These are phyloP conservation scores for Pseudocercospora eumusae DNA, from an alignment of 2,329 filamentous ascomycete genomes.

Conservation along the genomic window DNA sequence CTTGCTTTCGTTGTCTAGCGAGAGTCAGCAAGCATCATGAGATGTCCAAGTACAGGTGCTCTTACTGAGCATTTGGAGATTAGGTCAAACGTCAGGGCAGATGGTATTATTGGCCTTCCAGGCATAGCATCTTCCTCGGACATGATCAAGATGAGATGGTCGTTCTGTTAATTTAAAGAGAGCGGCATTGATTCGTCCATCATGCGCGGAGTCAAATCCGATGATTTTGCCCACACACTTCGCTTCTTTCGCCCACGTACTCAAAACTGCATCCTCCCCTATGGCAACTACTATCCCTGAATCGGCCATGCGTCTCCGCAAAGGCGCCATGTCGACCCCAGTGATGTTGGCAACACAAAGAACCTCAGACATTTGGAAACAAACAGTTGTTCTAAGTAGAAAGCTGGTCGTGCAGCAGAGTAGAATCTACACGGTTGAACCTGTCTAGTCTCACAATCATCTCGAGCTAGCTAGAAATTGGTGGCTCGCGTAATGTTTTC, in stretches of 20 bases:
- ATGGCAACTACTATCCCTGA: not conserved
- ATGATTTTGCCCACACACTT: not conserved
- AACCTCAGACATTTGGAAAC: not conserved
- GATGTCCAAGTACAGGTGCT: constrained; percentile 39
- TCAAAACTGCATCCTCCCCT: not conserved
- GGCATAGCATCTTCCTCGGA: constrained; percentile 30
- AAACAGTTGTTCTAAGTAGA: not conserved
- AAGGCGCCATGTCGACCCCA: not conserved
- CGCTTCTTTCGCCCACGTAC: not conserved
- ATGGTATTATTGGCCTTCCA: constrained; percentile 23
- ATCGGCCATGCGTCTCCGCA: not conserved
- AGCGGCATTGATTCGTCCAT: not conserved
- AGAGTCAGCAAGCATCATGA: constrained; percentile 20
- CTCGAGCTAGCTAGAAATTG: too few relatives aligned
- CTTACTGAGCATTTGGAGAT: constrained; percentile 79
- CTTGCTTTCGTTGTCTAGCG: constrained; percentile 86
- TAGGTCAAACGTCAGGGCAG: constrained; percentile 77
- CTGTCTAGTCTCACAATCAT: too few relatives aligned
- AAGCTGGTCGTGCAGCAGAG: too few relatives aligned
- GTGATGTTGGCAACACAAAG: not conserved
- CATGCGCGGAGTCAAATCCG: not conserved
- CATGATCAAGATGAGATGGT: constrained; percentile 18
- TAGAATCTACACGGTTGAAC: too few relatives aligned
- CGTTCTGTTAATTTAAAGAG: not conserved
- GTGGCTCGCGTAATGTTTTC: too few relatives aligned